A percentile compares a stretch with the other conserved stretches of the same genome.
Conservation (phyloP, 2,329 filamentous ascomycete species). For the Fusarium ramigenum region DNA sequence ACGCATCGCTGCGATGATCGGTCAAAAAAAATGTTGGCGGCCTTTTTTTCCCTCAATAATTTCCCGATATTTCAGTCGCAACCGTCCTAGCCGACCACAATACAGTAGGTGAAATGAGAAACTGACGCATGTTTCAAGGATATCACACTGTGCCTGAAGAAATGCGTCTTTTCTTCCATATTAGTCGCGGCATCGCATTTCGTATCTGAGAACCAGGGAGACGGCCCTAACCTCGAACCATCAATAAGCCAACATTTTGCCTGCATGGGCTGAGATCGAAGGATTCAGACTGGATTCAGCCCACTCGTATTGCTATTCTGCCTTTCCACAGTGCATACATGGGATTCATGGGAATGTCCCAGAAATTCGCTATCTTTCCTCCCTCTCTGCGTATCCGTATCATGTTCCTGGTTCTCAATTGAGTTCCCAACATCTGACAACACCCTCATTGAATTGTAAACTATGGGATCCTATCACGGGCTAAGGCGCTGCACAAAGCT, state of each 20-base stretch:
- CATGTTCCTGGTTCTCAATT: conserved; percentile 8
- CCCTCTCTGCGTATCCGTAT: conserved; percentile 11
- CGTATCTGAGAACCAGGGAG: conserved; percentile 19
- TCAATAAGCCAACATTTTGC: conserved; percentile 6
- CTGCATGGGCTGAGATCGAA: conserved; percentile 16
- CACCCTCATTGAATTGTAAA: background rate
- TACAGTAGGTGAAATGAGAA: conserved; percentile 18
- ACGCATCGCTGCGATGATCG: conserved; percentile 16
- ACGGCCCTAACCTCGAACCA: conserved; percentile 4
- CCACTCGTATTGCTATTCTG: conserved; percentile 16
- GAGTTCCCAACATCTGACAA: background rate
- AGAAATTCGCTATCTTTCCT: background rate
- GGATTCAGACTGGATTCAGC: conserved; percentile 10
- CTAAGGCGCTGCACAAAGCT: conserved; percentile 4
- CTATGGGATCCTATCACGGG: background rate
- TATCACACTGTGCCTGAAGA: conserved; percentile 33
- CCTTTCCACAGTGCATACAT: conserved; percentile 4
- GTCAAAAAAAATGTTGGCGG: conserved; percentile 19
- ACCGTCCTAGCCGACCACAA: conserved; percentile 16
- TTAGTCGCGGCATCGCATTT: conserved; percentile 23
- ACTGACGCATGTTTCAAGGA: background rate
- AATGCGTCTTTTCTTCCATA: conserved; percentile 16
- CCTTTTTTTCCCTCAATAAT: conserved; percentile 7
- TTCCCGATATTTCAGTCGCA: conserved; percentile 17
- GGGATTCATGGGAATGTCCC: conserved; percentile 3